phyloP scores from a whole-genome alignment of 352 stramenopile species.

The Globisporangium nunn region DNA sequence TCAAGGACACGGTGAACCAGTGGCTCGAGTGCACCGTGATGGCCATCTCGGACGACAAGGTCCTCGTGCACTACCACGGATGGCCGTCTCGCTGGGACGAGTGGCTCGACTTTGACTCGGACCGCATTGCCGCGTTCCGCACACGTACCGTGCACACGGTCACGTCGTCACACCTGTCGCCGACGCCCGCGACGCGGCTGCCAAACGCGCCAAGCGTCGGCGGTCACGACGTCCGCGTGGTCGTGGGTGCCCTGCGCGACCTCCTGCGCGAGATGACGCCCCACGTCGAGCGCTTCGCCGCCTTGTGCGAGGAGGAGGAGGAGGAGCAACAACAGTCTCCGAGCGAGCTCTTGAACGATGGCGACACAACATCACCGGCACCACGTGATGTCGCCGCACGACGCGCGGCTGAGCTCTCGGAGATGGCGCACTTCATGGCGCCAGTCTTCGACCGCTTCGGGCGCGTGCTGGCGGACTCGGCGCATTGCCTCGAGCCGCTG shows the following conservation, averaged over 20 bases:
- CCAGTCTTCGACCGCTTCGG: conserved; percentile 81
- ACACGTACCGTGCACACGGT: conserved; percentile 81
- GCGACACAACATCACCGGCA: neutral
- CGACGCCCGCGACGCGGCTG: conserved; percentile 41
- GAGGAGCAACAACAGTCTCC: neutral
- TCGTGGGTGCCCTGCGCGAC: conserved; percentile 53
- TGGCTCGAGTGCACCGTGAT: conserved; percentile 97
- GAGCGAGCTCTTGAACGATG: neutral
- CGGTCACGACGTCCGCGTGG: conserved; percentile 29
- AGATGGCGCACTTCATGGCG: conserved; percentile 60
- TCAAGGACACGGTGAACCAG: conserved; percentile 96
- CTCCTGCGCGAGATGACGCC: conserved; percentile 68
- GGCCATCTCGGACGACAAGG: conserved; percentile 75
- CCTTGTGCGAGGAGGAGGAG: conserved; percentile 39
- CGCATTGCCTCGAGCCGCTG: conserved; percentile 50
- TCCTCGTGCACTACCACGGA: conserved; percentile 96
- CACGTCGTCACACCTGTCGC: conserved; percentile 46
- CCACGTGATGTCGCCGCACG: neutral
- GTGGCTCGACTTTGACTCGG: conserved; percentile 93
- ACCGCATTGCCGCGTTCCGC: conserved; percentile 92
- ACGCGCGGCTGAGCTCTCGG: conserved; percentile 30
- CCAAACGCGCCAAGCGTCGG: conserved; percentile 43
- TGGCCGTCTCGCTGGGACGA: conserved; percentile 97
- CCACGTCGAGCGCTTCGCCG: conserved; percentile 54
- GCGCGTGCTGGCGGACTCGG: conserved; percentile 62